A percentile compares a stretch with the other conserved stretches of the same genome.
Evolutionary conservation across 2,329 filamentous ascomycete species (phyloP).

Genomic region (Arthroderma sp.): DNA sequence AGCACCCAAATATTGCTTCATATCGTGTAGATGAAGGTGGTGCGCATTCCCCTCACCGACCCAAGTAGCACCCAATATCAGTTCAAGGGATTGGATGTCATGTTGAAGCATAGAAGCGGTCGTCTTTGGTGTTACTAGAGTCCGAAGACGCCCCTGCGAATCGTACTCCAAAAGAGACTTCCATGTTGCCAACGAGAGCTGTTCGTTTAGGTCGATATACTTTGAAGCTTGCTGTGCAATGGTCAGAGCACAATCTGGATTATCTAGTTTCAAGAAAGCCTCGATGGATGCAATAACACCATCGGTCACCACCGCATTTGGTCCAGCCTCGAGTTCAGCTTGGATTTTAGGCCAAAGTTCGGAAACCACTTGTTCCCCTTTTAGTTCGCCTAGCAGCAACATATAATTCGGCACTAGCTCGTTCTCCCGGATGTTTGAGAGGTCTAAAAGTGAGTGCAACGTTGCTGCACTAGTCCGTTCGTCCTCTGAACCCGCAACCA

Average conservation of each 20-base stretch:
- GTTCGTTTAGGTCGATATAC: slow-evolving; percentile 14
- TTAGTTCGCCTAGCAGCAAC: slow-evolving; percentile 14
- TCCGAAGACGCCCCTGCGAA: slow-evolving; percentile 16
- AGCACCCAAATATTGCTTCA: background rate
- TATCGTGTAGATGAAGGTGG: slow-evolving; percentile 14
- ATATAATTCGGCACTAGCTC: slow-evolving; percentile 8
- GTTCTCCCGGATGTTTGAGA: slow-evolving; percentile 6
- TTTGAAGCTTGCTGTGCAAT: slow-evolving; percentile 20
- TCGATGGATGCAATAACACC: slow-evolving; percentile 20
- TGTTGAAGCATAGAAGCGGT: slow-evolving; percentile 19
- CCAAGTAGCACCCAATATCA: slow-evolving; percentile 24
- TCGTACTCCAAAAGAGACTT: slow-evolving; percentile 13
- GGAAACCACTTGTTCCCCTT: slow-evolving; percentile 16
- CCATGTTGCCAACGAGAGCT: slow-evolving; percentile 16
- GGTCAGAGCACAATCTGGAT: slow-evolving; percentile 18
- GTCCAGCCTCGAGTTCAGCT: slow-evolving; percentile 7
- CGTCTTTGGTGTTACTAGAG: slow-evolving; percentile 18
- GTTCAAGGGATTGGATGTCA: slow-evolving; percentile 22
- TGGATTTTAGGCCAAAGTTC: slow-evolving; percentile 19
- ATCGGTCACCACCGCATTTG: slow-evolving; percentile 4
- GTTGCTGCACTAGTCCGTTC: background rate
- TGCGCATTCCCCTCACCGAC: slow-evolving; percentile 9
- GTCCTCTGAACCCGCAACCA: slow-evolving; percentile 7
- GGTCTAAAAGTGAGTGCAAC: slow-evolving; percentile 7
- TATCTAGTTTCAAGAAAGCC: slow-evolving; percentile 18